These are phyloP conservation scores for Plasmodium coatneyi DNA, from an alignment of 169 alveolate species.

Conservation along the genomic window DNA sequence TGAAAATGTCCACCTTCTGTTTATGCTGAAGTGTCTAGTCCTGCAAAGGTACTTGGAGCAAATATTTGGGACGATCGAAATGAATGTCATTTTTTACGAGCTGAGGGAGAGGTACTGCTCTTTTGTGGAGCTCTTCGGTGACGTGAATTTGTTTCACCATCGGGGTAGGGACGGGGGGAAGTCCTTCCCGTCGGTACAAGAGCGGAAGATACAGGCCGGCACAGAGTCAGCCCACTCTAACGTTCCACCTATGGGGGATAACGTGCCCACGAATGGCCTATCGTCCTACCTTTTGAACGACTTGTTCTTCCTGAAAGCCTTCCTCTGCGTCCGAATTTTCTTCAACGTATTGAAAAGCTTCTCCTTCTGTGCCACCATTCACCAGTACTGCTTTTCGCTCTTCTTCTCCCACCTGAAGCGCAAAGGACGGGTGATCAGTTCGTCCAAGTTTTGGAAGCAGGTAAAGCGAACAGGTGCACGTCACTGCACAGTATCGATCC, in stretches of 20 bases:
- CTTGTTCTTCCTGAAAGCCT: slow-evolving; percentile 45
- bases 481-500: background rate
- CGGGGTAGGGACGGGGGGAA: background rate
- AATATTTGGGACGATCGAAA: slow-evolving; percentile 39
- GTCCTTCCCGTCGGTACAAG: background rate
- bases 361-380: slow-evolving; percentile 27
- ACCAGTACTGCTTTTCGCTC: slow-evolving; percentile 54
- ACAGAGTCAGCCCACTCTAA: background rate
- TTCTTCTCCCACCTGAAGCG: slow-evolving; percentile 21
- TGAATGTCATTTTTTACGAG: slow-evolving; percentile 71
- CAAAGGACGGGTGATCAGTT: background rate
- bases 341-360: slow-evolving; percentile 56
- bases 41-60: slow-evolving; percentile 56
- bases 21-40: slow-evolving; percentile 21
- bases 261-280: background rate
- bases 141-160: slow-evolving; percentile 21
- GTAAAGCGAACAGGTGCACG: slow-evolving; percentile 12
- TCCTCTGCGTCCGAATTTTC: slow-evolving; percentile 49
- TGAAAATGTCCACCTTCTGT: slow-evolving; percentile 22
- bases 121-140: slow-evolving; percentile 61
- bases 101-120: slow-evolving; percentile 66
- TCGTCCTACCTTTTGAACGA: slow-evolving; percentile 15
- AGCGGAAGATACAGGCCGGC: background rate
- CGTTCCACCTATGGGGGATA: background rate
- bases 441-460: slow-evolving; percentile 63